phyloP scores from a whole-genome alignment of 2,329 filamentous ascomycete species.

The Penicillium expansum region DNA sequence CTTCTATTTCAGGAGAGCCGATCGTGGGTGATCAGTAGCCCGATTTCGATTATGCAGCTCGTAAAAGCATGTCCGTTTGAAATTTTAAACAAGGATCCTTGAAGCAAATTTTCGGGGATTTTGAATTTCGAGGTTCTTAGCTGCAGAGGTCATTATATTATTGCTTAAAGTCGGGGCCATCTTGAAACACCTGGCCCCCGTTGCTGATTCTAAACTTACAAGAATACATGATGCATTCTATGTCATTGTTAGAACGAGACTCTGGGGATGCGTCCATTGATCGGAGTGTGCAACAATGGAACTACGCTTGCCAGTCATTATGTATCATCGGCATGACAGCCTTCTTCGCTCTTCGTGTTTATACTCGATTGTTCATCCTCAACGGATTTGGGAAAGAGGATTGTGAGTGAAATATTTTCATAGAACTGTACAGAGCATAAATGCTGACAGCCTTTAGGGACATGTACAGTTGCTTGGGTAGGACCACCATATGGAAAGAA shows the following conservation, averaged over 20 bases:
- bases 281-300: constrained; percentile 25
- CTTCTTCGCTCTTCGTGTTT: constrained; percentile 27
- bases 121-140: not conserved
- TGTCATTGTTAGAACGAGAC: constrained; percentile 10
- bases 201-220: not conserved
- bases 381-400: constrained; percentile 27
- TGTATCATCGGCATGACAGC: constrained; percentile 28
- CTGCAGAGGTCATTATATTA: not conserved
- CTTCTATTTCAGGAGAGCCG: not conserved
- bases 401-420: constrained; percentile 18
- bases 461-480: constrained; percentile 17
- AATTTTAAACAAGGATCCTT: not conserved
- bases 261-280: constrained; percentile 13
- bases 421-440: not conserved
- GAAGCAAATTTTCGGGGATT: not conserved
- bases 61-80: not conserved
- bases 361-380: constrained; percentile 24
- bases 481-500: not conserved
- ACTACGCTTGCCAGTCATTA: constrained; percentile 27
- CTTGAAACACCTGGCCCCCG: not conserved
- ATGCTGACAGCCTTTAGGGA: constrained; percentile 12
- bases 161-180: not conserved
- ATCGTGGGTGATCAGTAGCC: not conserved
- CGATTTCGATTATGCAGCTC: not conserved
- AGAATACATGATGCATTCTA: not conserved